A percentile compares a stretch with the other conserved stretches of the same genome.
Evolutionary conservation across 306 rosid genomes (phyloP).

Genomic region (Inga leiocalycina): DNA sequence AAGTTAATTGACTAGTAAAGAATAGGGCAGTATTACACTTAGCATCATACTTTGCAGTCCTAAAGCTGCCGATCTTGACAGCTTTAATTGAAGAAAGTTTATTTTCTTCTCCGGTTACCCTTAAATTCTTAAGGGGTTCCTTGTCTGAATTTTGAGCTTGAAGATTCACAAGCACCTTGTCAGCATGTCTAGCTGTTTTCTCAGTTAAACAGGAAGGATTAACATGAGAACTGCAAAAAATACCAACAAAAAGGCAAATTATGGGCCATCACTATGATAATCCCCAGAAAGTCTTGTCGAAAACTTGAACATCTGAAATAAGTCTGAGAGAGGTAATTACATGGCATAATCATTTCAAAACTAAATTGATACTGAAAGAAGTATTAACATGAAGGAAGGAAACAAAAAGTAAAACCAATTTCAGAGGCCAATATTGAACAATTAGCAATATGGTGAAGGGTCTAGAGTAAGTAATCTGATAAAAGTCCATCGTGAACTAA

Average conservation of each 20-base stretch:
- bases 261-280: slow-evolving; percentile 24
- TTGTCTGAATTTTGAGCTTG: slow-evolving; percentile 40
- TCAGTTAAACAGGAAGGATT: slow-evolving; percentile 46
- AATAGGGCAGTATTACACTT: slow-evolving; percentile 16
- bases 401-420: slow-evolving; percentile 1
- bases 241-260: slow-evolving; percentile 18
- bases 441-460: neutral
- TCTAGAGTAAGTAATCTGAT: neutral
- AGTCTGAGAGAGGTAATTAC: neutral
- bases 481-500: neutral
- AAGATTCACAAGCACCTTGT: slow-evolving; percentile 42
- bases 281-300: slow-evolving; percentile 20
- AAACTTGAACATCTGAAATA: slow-evolving; percentile 10
- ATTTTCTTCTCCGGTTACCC: slow-evolving; percentile 48
- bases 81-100: slow-evolving; percentile 48
- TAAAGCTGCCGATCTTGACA: slow-evolving; percentile 50
- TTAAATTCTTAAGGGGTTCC: slow-evolving; percentile 46
- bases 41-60: slow-evolving; percentile 51
- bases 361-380: neutral
- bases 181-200: slow-evolving; percentile 40
- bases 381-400: slow-evolving; percentile 32
- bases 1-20: slow-evolving; percentile 9
- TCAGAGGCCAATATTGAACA: slow-evolving; percentile 4
- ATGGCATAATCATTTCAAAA: neutral
- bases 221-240: slow-evolving; percentile 53